phyloP scores from a whole-genome alignment of 352 stramenopile species.

The Globisporangium echinulatum region DNA sequence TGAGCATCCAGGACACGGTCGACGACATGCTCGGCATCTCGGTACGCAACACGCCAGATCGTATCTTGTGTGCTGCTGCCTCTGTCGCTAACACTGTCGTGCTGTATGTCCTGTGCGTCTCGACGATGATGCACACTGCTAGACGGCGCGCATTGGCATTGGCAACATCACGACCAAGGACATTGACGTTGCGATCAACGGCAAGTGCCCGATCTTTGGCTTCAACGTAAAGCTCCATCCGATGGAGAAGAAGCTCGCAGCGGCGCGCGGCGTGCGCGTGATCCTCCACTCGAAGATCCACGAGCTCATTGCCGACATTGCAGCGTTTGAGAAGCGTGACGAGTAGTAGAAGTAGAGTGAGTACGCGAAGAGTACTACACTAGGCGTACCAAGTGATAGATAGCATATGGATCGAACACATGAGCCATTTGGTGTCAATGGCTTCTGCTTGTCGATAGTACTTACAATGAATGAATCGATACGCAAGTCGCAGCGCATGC shows the following conservation, averaged over 20 bases:
- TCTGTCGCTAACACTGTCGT: not conserved
- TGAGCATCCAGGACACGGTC: constrained; percentile 80
- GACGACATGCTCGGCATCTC: constrained; percentile 60
- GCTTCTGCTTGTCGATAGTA: no score
- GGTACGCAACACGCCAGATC: constrained; percentile 14
- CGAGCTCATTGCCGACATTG: constrained; percentile 73
- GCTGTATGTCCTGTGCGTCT: not conserved
- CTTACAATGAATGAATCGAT: no score
- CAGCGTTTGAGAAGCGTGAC: constrained; percentile 22
- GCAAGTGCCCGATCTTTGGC: constrained; percentile 77
- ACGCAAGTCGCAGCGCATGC: no score
- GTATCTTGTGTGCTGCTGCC: no score
- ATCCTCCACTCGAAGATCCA: constrained; percentile 69
- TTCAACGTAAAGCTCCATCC: constrained; percentile 74
- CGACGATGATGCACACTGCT: not conserved
- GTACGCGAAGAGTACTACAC: no score
- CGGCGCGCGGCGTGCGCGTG: constrained; percentile 49
- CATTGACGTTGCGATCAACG: constrained; percentile 76
- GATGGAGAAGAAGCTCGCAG: constrained; percentile 53
- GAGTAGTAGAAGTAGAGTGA: not conserved
- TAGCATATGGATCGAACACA: no score
- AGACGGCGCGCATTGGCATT: constrained; percentile 77
- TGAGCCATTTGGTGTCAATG: no score
- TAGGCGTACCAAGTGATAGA: no score
- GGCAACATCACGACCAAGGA: constrained; percentile 71